Evolutionary conservation across 257 asterid genomes (phyloP).

Genomic region (Solanum pimpinellifolium): DNA sequence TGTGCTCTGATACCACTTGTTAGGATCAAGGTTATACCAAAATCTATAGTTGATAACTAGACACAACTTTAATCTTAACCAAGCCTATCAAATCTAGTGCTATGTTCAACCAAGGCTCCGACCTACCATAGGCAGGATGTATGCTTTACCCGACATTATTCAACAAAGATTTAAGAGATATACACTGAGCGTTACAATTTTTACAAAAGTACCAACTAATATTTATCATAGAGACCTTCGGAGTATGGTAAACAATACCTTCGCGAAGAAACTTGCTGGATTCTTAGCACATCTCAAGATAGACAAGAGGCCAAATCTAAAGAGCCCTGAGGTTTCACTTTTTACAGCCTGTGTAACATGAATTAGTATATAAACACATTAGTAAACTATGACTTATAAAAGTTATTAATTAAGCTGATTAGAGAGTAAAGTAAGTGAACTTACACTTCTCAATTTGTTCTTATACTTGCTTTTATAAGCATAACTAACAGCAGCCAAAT

Average conservation of each 20-base stretch:
- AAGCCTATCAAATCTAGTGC: not conserved
- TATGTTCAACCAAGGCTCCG: not conserved
- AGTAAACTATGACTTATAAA: not conserved
- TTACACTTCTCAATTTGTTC: conserved; percentile 59
- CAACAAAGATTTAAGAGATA: not conserved
- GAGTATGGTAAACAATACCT: conserved; percentile 30
- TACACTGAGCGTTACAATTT: not conserved
- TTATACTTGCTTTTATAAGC: conserved; percentile 59
- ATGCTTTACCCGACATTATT: not conserved
- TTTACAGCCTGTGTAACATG: conserved; percentile 68
- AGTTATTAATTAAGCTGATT: not conserved
- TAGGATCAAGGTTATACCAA: not conserved
- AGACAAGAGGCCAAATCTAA: conserved; percentile 62
- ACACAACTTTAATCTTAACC: not conserved
- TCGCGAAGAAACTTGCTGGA: conserved; percentile 73
- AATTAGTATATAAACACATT: not conserved
- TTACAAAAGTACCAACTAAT: not conserved
- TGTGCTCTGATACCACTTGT: not conserved
- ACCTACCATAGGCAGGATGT: not conserved
- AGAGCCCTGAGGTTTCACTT: conserved; percentile 78
- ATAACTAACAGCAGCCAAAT: conserved; percentile 54
- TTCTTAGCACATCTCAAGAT: conserved; percentile 65
- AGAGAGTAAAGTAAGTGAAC: not conserved
- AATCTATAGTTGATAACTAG: not conserved
- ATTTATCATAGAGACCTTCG: not conserved